Base-by-base conservation (phyloP, 1,139 yeast species). In the Entelexis paramagnoliae region DNA sequence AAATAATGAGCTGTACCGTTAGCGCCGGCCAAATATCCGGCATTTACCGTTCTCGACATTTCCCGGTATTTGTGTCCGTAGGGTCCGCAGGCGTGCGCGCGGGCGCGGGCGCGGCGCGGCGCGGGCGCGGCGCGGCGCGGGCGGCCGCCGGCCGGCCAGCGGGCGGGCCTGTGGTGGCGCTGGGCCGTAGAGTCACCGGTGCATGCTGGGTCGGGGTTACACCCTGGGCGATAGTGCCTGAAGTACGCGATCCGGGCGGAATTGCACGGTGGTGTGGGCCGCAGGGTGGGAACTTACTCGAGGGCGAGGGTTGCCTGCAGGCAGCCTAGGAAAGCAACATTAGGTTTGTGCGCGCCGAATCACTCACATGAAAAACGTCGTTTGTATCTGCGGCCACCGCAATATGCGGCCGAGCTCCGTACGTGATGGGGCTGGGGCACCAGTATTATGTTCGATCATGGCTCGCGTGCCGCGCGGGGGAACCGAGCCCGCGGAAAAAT, bases 281-380 rank as follows among this genome's bases (percentile, higher is more conserved):
- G 16, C 35, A 41, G 45, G 20, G 32, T 28, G 44, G 4, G 10
- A 40, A 41, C 32, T 28, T 41, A 29, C 45, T 41, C 45, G 45
- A 28, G 45, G 45, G 45, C 16, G 10, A n/a, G 45, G 45, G 45
- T 20, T 29, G 14, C 8, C 6, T 41, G 45, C 34, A 29, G 16
- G 34, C 17, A 29, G 34, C 4, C 16, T 4, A 17, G 33, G 34
- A 29, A 28, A 41, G 45, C n/a, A 24, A 20, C 13, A 22, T 39
- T 39, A 26, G 42, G 32, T 39, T 26, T 39, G 5, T 14, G 42
- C 32, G n/a, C 26, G 26, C 40, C 16, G 16, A 32, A 17, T 26
- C 10, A 4, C 41, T 28, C 26, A 11, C 17, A 36, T 26, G 10
- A 5, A 22, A 14, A 8, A 7, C n/a, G 28, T 6, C 28, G 13